Evolutionary conservation across 495 filamentous ascomycete genomes (phyloP).

Genomic region (Parathielavia hyrcaniae): DNA sequence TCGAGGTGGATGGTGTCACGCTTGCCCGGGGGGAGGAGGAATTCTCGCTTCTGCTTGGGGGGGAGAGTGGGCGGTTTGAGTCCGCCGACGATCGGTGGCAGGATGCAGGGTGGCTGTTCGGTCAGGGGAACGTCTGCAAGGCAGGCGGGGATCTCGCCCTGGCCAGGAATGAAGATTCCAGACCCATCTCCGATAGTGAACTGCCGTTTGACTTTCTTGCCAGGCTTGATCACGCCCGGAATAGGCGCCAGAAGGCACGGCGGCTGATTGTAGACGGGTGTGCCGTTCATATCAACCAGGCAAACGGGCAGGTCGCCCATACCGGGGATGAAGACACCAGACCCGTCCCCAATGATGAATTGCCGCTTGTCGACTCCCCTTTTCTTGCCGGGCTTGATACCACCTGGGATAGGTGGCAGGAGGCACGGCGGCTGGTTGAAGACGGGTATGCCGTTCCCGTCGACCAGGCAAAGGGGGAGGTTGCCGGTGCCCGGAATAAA

Average conservation of each 20-base stretch:
- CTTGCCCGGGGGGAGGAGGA: constrained; percentile 26
- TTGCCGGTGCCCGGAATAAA: constrained; percentile 18
- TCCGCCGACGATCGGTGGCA: constrained; percentile 23
- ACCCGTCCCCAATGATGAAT: constrained; percentile 17
- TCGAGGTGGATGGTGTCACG: constrained; percentile 4
- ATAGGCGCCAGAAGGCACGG: constrained; percentile 31
- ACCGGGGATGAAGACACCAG: constrained; percentile 17
- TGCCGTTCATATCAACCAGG: not conserved
- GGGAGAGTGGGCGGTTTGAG: constrained; percentile 5
- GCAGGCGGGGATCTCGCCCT: constrained; percentile 11
- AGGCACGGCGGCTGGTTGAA: constrained; percentile 25
- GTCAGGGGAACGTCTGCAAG: constrained; percentile 8
- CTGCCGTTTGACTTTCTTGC: constrained; percentile 30
- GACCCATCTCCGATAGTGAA: constrained; percentile 18
- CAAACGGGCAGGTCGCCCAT: constrained; percentile 16
- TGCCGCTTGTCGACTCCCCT: constrained; percentile 23
- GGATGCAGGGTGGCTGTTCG: constrained; percentile 21
- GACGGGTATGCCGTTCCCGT: constrained; percentile 10
- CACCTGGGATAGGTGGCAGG: constrained; percentile 28
- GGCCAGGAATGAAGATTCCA: constrained; percentile 9
- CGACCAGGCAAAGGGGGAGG: constrained; percentile 16
- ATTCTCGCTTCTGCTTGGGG: constrained; percentile 12
- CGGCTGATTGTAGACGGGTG: constrained; percentile 19
- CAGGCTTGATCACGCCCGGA: constrained; percentile 27
- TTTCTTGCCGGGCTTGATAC: constrained; percentile 27